Evolutionary conservation across 108 stramenopile genomes (phyloP).

Genomic region (Mediolabrus comicus): DNA sequence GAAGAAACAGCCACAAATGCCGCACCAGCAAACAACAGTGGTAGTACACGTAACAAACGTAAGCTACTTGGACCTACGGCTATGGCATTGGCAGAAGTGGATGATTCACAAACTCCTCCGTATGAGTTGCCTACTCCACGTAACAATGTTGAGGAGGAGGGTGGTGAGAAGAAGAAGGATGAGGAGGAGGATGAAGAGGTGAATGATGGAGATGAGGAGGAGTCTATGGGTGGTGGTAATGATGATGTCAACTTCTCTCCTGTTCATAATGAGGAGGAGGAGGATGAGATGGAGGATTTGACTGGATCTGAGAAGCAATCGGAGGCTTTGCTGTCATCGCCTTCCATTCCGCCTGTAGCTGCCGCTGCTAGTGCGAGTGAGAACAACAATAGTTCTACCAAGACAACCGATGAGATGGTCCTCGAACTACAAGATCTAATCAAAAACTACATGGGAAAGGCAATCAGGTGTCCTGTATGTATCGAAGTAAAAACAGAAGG

Average conservation of each 20-base stretch:
- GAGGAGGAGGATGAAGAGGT: not conserved
- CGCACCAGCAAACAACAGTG: not conserved
- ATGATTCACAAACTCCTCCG: not conserved
- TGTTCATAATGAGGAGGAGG: not conserved
- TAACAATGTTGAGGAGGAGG: not conserved
- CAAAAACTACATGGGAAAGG: not conserved
- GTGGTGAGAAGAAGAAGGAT: too few species aligned
- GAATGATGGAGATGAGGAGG: not conserved
- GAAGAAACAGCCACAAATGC: not conserved
- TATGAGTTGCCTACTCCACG: slow-evolving; percentile 1
- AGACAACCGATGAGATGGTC: not conserved
- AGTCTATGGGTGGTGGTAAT: not conserved
- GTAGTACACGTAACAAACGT: not conserved
- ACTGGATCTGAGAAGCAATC: not conserved
- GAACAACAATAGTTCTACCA: not conserved
- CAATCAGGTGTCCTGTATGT: not conserved
- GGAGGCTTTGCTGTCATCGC: not conserved
- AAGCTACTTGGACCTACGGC: not conserved
- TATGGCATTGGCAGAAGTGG: not conserved
- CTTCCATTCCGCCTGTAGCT: not conserved
- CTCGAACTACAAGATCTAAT: not conserved
- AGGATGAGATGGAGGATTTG: not conserved
- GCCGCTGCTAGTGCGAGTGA: not conserved
- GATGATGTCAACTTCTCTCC: not conserved
- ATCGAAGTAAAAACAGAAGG: too few species aligned